Conservation (phyloP, 768 basidiomycete genomes). For the Boletus rubescentipes region DNA sequence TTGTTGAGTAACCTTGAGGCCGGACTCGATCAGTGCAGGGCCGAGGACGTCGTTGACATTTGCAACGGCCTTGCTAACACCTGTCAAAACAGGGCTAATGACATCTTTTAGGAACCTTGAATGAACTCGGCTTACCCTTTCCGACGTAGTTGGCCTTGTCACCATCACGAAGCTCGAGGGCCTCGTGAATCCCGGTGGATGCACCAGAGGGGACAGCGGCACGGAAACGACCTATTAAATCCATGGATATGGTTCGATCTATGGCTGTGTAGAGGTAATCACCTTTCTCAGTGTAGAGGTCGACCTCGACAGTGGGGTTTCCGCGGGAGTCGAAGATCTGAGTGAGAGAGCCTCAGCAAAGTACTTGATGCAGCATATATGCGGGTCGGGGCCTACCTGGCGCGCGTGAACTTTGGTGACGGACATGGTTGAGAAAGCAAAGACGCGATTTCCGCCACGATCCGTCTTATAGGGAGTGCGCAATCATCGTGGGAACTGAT, state of each 20-base stretch:
- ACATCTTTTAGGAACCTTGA: background rate
- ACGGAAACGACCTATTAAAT: slow-evolving; percentile 76
- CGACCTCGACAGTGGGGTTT: slow-evolving; percentile 96
- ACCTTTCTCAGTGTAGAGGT: slow-evolving; percentile 88
- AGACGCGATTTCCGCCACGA: slow-evolving; percentile 11
- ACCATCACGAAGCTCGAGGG: slow-evolving; percentile 97
- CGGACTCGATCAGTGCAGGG: slow-evolving; percentile 82
- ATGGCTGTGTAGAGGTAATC: slow-evolving; percentile 16
- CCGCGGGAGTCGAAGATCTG: slow-evolving; percentile 99
- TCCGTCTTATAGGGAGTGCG: slow-evolving; percentile 24
- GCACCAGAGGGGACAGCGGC: slow-evolving; percentile 97
- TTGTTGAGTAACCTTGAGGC: slow-evolving; percentile 82
- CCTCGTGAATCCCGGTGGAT: slow-evolving; percentile 97
- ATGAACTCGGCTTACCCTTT: slow-evolving; percentile 63
- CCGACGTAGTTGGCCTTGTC: slow-evolving; percentile 93
- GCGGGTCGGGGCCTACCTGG: slow-evolving; percentile 56
- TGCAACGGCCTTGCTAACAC: slow-evolving; percentile 88
- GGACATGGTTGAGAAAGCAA: slow-evolving; percentile 64
- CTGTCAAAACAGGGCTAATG: slow-evolving; percentile 39
- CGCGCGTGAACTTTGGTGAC: slow-evolving; percentile 90
- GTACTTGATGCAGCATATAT: background rate
- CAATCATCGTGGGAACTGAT: slow-evolving; percentile 36
- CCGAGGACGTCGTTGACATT: slow-evolving; percentile 94
- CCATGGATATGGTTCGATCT: slow-evolving; percentile 10
- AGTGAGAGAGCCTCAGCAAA: slow-evolving; percentile 12